phyloP scores from a whole-genome alignment of 306 rosid genomes.

The Castanopsis chinensis region DNA sequence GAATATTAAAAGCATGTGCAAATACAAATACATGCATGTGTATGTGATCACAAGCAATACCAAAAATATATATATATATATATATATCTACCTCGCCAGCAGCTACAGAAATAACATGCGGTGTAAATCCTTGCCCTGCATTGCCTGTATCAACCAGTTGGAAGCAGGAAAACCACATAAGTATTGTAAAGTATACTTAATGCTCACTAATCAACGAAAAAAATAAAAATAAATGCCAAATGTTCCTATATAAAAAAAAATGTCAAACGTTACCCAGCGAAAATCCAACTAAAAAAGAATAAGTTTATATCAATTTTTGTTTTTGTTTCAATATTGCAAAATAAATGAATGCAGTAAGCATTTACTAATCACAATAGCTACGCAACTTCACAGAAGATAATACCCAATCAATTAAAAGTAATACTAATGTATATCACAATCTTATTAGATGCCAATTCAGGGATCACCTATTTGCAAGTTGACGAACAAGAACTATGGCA shows the following conservation, averaged over 20 bases:
- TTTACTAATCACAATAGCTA: too few species aligned
- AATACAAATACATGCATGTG: background rate
- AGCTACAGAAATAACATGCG: slow-evolving; percentile 68
- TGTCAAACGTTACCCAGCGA: background rate
- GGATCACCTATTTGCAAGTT: background rate
- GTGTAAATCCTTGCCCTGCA: slow-evolving; percentile 81
- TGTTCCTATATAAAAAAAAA: background rate
- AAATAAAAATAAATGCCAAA: background rate
- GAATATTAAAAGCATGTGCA: background rate
- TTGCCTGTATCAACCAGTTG: slow-evolving; percentile 61
- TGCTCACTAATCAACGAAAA: background rate
- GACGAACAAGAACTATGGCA: background rate
- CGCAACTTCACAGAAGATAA: too few species aligned
- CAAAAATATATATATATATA: background rate
- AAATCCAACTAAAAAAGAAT: background rate
- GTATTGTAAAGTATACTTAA: slow-evolving; percentile 4
- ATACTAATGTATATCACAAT: too few species aligned
- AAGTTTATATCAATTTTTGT: background rate
- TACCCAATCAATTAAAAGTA: too few species aligned
- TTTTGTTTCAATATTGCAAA: background rate
- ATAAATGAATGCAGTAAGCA: background rate
- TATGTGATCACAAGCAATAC: slow-evolving; percentile 5
- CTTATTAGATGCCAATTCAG: too few species aligned
- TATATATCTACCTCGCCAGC: slow-evolving; percentile 75
- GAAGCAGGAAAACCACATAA: slow-evolving; percentile 20